Conservation (phyloP, 2,329 filamentous ascomycete genomes). For the Ophiostoma australiae region DNA sequence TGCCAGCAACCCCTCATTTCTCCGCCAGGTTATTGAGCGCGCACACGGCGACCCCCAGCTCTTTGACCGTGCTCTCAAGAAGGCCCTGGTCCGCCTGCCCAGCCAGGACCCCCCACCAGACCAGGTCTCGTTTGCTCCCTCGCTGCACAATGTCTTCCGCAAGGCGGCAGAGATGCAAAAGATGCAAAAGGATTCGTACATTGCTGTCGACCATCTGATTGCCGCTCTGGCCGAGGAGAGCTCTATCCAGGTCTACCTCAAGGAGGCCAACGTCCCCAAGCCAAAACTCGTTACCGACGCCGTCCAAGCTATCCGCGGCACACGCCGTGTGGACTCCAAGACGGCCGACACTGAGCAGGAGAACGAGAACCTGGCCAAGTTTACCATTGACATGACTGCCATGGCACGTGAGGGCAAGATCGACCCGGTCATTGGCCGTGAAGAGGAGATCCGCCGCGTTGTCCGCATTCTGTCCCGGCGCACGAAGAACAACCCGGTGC, state of each 20-base stretch:
- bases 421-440: conserved; percentile 92
- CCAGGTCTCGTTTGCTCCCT: conserved; percentile 73
- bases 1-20: conserved; percentile 62
- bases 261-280: conserved; percentile 87
- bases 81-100: conserved; percentile 80
- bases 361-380: conserved; percentile 94
- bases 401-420: conserved; percentile 97
- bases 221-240: conserved; percentile 75
- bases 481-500: conserved; percentile 97
- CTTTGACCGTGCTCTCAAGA: conserved; percentile 86
- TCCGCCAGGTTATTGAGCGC: conserved; percentile 89
- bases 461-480: conserved; percentile 86
- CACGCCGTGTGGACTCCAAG: conserved; percentile 89
- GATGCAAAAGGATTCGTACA: conserved; percentile 93
- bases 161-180: conserved; percentile 86
- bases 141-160: conserved; percentile 75
- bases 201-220: conserved; percentile 93
- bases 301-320: conserved; percentile 87
- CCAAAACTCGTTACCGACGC: conserved; percentile 84
- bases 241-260: conserved; percentile 66
- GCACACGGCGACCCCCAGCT: conserved; percentile 88
- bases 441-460: conserved; percentile 90
- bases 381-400: conserved; percentile 96
- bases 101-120: conserved; percentile 95
- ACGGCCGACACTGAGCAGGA: conserved; percentile 90